Evolutionary conservation across 1,284 basidiomycete species (phyloP).

Genomic region (Farysia itapuensis): DNA sequence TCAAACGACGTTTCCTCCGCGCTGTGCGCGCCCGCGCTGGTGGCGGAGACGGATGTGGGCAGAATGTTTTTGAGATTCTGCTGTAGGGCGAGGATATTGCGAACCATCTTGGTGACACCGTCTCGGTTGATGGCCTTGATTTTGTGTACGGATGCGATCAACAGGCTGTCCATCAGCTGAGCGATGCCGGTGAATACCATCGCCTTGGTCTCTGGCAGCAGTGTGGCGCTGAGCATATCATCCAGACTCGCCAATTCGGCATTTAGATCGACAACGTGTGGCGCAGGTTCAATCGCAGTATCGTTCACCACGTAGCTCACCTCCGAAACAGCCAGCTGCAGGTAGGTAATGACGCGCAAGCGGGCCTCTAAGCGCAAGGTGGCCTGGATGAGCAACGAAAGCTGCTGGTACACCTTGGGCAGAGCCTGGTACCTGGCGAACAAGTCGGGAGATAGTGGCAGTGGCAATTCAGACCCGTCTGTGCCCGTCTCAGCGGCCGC

Average conservation of each 20-base stretch:
- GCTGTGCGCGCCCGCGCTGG: not conserved
- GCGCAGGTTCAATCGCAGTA: conserved; percentile 79
- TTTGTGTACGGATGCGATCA: conserved; percentile 74
- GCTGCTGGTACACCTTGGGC: conserved; percentile 82
- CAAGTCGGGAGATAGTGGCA: conserved; percentile 40
- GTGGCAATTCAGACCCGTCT: conserved; percentile 12
- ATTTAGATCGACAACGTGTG: conserved; percentile 85
- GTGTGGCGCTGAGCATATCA: conserved; percentile 62
- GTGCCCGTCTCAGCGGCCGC: not conserved
- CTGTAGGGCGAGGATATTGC: conserved; percentile 88
- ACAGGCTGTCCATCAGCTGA: conserved; percentile 78
- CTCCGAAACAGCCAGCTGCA: conserved; percentile 71
- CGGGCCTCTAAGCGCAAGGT: conserved; percentile 87
- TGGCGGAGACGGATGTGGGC: conserved; percentile 2
- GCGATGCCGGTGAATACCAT: conserved; percentile 86
- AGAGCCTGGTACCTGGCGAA: conserved; percentile 68
- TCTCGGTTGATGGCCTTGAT: conserved; percentile 74
- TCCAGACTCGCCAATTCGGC: conserved; percentile 76
- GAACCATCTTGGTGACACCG: conserved; percentile 83
- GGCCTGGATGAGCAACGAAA: conserved; percentile 81
- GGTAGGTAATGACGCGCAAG: conserved; percentile 78
- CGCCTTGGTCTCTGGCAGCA: conserved; percentile 61
- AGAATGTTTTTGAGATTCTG: conserved; percentile 74
- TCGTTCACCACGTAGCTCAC: conserved; percentile 69
- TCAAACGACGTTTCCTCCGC: conserved; percentile 69